Percentiles rank a stretch among this genome's conserved stretches.
Evolutionary conservation across 2,329 filamentous ascomycete species (phyloP).

Genomic region (Verticillium albo-atrum): DNA sequence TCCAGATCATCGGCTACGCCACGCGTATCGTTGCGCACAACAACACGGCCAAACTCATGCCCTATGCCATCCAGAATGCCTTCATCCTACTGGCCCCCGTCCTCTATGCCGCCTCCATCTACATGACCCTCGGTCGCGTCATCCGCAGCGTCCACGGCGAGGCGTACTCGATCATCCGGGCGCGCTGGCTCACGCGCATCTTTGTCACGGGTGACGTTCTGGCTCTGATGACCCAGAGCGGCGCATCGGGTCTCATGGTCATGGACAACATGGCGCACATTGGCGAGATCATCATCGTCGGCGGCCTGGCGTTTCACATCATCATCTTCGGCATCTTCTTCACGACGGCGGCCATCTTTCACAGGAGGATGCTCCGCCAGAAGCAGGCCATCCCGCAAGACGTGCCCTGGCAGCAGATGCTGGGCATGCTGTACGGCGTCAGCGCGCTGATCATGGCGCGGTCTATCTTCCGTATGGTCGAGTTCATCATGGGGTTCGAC

Average conservation of each 20-base stretch:
- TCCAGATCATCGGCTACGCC: constrained; percentile 30
- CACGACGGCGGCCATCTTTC: constrained; percentile 37
- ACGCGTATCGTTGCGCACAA: constrained; percentile 16
- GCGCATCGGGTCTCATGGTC: constrained; percentile 22
- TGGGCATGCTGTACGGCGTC: constrained; percentile 5
- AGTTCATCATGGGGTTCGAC: constrained; percentile 36
- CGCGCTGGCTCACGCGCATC: constrained; percentile 43
- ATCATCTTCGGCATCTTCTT: constrained; percentile 49
- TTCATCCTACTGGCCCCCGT: constrained; percentile 32
- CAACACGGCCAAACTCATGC: constrained; percentile 16
- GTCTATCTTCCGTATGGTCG: constrained; percentile 41
- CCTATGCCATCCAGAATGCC: constrained; percentile 25
- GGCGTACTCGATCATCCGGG: constrained; percentile 24
- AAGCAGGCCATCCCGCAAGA: neutral
- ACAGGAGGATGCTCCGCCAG: constrained; percentile 16
- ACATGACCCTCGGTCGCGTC: constrained; percentile 44
- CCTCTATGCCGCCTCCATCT: constrained; percentile 44
- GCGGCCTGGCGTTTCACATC: constrained; percentile 51
- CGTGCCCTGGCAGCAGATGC: neutral
- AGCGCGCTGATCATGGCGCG: constrained; percentile 28
- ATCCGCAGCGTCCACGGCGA: constrained; percentile 32
- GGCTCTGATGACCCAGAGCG: constrained; percentile 25
- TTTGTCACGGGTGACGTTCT: constrained; percentile 49
- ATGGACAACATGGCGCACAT: constrained; percentile 15
- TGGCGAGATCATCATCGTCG: constrained; percentile 45